Evolutionary conservation across 2,329 filamentous ascomycete species (phyloP).

Genomic region (Dendryphion nanum): DNA sequence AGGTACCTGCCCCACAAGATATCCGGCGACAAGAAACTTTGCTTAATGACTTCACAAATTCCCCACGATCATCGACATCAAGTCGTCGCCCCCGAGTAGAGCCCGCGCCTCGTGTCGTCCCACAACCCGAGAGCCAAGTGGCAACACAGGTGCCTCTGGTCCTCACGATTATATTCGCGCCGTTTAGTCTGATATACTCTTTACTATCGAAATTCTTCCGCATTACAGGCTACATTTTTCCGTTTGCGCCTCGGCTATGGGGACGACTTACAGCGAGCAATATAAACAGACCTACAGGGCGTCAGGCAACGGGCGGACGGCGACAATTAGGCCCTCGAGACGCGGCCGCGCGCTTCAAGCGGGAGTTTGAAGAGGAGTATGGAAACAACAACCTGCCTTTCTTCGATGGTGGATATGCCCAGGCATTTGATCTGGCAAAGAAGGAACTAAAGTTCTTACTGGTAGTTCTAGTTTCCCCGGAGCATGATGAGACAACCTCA

Average conservation of each 20-base stretch:
- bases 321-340: conserved; percentile 80
- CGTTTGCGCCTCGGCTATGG: conserved; percentile 70
- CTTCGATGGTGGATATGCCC: conserved; percentile 85
- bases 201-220: conserved; percentile 68
- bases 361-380: conserved; percentile 95
- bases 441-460: conserved; percentile 87
- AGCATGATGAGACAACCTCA: conserved; percentile 85
- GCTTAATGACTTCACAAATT: conserved; percentile 47
- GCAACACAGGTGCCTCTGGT: conserved; percentile 72
- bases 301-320: conserved; percentile 64
- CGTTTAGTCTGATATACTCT: conserved; percentile 75
- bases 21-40: conserved; percentile 71
- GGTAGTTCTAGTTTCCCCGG: conserved; percentile 84
- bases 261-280: conserved; percentile 51
- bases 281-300: conserved; percentile 40
- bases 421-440: conserved; percentile 87
- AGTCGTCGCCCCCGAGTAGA: conserved; percentile 48
- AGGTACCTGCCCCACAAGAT: conserved; percentile 60
- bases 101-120: conserved; percentile 81
- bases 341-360: conserved; percentile 81
- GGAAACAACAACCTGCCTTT: conserved; percentile 71
- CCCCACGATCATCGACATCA: conserved; percentile 33
- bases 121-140: conserved; percentile 65
- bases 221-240: conserved; percentile 73
- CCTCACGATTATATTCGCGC: conserved; percentile 74